Conservation (phyloP, 441 rosid species). For the Macaranga tanarius region DNA sequence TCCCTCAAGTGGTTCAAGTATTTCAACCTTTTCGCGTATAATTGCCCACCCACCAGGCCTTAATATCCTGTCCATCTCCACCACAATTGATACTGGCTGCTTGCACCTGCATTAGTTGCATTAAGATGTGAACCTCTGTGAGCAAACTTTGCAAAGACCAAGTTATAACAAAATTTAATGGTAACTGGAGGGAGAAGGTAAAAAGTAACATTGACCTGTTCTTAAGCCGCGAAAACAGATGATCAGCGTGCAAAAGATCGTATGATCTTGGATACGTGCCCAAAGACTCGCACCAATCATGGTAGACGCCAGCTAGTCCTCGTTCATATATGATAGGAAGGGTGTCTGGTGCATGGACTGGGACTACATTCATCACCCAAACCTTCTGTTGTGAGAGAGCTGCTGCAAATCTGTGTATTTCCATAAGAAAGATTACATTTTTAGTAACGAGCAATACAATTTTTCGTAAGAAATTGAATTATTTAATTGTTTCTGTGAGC, state of each 20-base stretch:
- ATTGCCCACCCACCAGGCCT: slow-evolving; percentile 91
- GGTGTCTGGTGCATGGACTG: slow-evolving; percentile 83
- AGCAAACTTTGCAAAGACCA: not conserved
- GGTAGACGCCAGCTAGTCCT: slow-evolving; percentile 77
- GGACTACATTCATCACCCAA: slow-evolving; percentile 94
- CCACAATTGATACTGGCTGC: slow-evolving; percentile 74
- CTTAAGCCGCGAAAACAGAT: slow-evolving; percentile 89
- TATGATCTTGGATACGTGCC: slow-evolving; percentile 89
- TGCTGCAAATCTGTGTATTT: slow-evolving; percentile 78
- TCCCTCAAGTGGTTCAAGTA: slow-evolving; percentile 67
- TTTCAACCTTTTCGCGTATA: slow-evolving; percentile 77
- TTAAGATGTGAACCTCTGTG: not conserved
- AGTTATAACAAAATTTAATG: not conserved
- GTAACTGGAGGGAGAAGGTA: not conserved
- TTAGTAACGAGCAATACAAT: not conserved
- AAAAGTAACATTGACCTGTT: slow-evolving; percentile 49
- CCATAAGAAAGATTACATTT: slow-evolving; percentile 12
- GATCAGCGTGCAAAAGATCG: slow-evolving; percentile 94
- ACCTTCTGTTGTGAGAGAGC: slow-evolving; percentile 69
- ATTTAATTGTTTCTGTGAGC: slow-evolving; percentile 20
- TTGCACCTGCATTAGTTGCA: slow-evolving; percentile 52
- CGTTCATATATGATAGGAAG: slow-evolving; percentile 84
- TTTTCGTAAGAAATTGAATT: slow-evolving; percentile 11
- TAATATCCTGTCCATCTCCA: slow-evolving; percentile 81
- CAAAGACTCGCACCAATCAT: slow-evolving; percentile 93